Base-by-base conservation (phyloP, 106 monocot species). In the Allium cepa region DNA sequence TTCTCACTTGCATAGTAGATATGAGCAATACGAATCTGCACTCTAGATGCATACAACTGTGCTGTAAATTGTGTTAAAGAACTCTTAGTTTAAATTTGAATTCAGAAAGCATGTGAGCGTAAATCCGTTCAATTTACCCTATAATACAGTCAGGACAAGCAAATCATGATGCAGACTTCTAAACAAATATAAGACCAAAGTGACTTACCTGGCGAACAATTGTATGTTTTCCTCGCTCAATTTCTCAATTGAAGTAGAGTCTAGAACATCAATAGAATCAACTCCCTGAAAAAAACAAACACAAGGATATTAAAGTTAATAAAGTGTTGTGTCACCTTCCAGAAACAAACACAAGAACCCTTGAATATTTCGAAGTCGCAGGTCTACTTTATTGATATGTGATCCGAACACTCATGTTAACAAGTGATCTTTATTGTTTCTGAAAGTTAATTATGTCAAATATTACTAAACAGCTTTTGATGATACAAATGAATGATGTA, bases 201-300 rank as follows among this genome's bases (percentile, higher is more conserved):
- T 9, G 16, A 16, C 17, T 17, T 71, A 78, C 78, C 80, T 80
- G 58, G 55, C 50, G 17, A 80, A 80, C 52, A 85, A 53, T 48
- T 71, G 56, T 53, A 85, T 57, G 64, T 80, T 85, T 56, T 85
- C 77, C 65, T 77, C 80, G 60, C 77, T 74, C 22, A 85, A 8
- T 70, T 75, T 74, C 52, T 78, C 71, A 60, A 85, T 59, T 10
- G 58, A 69, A 47, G 36, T 58, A 4, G 72, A 50, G 53, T 74
- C 67, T 36, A 6, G 46, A 13, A 57, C 22, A 49, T 76, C 63
- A 26, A 56, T 6, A 55, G 50, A 7, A 16, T 58, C 64, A 46
- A 9, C 49, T 36, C 59, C 75, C n/a, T 73, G 71, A 46, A 14
- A 47, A 63, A 61, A 72, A 14, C 22, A 66, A 71, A 47, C 53